A percentile compares a stretch with the other conserved stretches of the same genome.
Evolutionary conservation across 768 basidiomycete genomes (phyloP).

Genomic region (Rossbeevera mucosa): DNA sequence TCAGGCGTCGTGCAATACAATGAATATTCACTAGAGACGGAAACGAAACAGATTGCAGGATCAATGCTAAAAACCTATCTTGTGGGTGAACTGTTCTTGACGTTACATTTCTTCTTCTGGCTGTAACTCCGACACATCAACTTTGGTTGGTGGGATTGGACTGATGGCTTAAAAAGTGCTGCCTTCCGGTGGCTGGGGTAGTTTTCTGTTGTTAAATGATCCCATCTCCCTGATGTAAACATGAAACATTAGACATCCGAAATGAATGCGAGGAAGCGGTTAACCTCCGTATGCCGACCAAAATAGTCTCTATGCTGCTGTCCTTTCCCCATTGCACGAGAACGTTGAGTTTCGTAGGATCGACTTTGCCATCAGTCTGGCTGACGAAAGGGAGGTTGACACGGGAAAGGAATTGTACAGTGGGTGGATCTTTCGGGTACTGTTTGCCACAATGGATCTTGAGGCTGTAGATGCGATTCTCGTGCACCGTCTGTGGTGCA

Average conservation of each 20-base stretch:
- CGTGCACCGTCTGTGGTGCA: conserved; percentile 77
- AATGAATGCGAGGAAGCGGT: neutral
- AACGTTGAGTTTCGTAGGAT: conserved; percentile 63
- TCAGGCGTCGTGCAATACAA: conserved; percentile 5
- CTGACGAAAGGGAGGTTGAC: conserved; percentile 94
- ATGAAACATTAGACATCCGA: conserved; percentile 5
- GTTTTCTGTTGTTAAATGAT: conserved; percentile 83
- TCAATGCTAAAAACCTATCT: conserved; percentile 20
- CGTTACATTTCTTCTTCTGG: conserved; percentile 14
- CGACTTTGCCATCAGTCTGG: conserved; percentile 70
- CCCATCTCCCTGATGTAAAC: conserved; percentile 79
- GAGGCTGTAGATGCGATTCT: conserved; percentile 97
- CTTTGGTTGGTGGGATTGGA: neutral
- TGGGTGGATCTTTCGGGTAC: conserved; percentile 77
- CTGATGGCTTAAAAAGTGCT: conserved; percentile 47
- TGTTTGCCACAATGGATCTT: conserved; percentile 76
- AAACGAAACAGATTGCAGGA: conserved; percentile 16
- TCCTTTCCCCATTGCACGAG: conserved; percentile 72
- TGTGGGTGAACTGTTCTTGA: conserved; percentile 5
- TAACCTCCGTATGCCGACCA: conserved; percentile 91
- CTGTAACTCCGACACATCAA: conserved; percentile 4
- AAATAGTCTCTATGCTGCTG: conserved; percentile 78
- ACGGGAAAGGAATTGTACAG: conserved; percentile 78
- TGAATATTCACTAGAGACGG: conserved; percentile 16
- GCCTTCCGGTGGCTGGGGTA: conserved; percentile 93